phyloP scores from a whole-genome alignment of 2,329 filamentous ascomycete species.

The Pseudogymnoascus sp. region DNA sequence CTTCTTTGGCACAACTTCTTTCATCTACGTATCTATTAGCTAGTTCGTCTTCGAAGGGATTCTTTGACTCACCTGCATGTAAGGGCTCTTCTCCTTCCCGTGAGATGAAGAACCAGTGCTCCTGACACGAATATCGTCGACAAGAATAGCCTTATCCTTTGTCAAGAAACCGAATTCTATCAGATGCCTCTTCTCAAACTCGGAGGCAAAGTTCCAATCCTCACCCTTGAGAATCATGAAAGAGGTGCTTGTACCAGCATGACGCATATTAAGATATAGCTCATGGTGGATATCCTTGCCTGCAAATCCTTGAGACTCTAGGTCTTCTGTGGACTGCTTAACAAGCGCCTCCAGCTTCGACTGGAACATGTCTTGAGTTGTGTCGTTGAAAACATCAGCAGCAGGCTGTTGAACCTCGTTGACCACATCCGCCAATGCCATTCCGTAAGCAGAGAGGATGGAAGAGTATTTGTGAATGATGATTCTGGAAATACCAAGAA shows the following conservation, averaged over 20 bases:
- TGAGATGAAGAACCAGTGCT: slow-evolving; percentile 83
- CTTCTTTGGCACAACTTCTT: slow-evolving; percentile 17
- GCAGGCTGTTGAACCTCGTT: slow-evolving; percentile 79
- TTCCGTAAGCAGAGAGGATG: slow-evolving; percentile 82
- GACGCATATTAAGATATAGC: slow-evolving; percentile 87
- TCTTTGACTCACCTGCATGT: not conserved
- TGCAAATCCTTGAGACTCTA: slow-evolving; percentile 71
- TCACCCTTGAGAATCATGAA: slow-evolving; percentile 73
- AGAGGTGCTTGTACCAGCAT: slow-evolving; percentile 80
- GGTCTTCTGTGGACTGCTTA: slow-evolving; percentile 57
- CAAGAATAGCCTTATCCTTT: slow-evolving; percentile 72
- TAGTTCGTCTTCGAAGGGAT: not conserved
- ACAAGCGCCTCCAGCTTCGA: slow-evolving; percentile 71
- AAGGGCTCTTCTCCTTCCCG: slow-evolving; percentile 51
- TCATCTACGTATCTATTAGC: slow-evolving; percentile 37
- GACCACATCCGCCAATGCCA: slow-evolving; percentile 87
- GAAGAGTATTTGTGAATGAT: slow-evolving; percentile 81
- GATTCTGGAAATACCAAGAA: slow-evolving; percentile 78
- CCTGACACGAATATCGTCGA: slow-evolving; percentile 79
- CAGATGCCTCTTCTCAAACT: slow-evolving; percentile 77
- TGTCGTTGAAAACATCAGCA: slow-evolving; percentile 53
- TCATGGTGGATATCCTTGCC: slow-evolving; percentile 73
- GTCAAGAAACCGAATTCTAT: slow-evolving; percentile 88
- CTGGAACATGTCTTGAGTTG: slow-evolving; percentile 50
- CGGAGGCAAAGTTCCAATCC: slow-evolving; percentile 73